Conservation (phyloP, 352 stramenopile genomes). For the Pythium insidiosum region DNA sequence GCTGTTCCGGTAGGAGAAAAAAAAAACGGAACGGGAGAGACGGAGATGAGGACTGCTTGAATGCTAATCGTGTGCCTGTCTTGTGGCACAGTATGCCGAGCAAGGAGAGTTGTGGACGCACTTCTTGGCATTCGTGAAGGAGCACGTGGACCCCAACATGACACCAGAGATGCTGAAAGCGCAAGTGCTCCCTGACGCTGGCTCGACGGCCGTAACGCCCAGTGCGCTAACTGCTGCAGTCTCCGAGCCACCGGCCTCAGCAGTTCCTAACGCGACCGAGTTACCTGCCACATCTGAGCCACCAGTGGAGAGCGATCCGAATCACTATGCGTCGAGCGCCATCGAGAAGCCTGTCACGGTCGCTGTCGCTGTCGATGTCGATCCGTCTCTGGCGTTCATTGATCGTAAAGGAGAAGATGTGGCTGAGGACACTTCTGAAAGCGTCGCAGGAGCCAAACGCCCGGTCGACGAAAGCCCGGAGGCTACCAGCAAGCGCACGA, state of each 20-base stretch:
- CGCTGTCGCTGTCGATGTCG: neutral
- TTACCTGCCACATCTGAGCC: neutral
- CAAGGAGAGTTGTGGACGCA: conserved; percentile 31
- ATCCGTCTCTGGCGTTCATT: conserved; percentile 49
- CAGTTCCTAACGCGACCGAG: neutral
- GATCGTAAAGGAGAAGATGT: no score
- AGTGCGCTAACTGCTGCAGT: conserved; percentile 7
- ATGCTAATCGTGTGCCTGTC: no score
- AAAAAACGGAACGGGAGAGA: no score
- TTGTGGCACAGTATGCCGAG: no score
- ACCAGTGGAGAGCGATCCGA: no score
- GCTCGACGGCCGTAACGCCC: no score
- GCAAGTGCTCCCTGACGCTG: conserved; percentile 32
- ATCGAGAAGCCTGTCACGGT: neutral
- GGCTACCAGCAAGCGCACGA: no score
- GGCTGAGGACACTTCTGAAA: no score
- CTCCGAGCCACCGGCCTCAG: conserved; percentile 1
- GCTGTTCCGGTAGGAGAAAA: conserved; percentile 24
- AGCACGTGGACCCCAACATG: conserved; percentile 49
- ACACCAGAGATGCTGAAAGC: conserved; percentile 42
- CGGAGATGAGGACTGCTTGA: no score
- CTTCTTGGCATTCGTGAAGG: conserved; percentile 58
- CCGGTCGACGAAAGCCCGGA: no score
- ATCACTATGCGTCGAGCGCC: conserved; percentile 4
- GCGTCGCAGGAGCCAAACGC: no score